phyloP scores from a whole-genome alignment of 2,329 filamentous ascomycete species.

The Ceratocystis cacaofunesta region DNA sequence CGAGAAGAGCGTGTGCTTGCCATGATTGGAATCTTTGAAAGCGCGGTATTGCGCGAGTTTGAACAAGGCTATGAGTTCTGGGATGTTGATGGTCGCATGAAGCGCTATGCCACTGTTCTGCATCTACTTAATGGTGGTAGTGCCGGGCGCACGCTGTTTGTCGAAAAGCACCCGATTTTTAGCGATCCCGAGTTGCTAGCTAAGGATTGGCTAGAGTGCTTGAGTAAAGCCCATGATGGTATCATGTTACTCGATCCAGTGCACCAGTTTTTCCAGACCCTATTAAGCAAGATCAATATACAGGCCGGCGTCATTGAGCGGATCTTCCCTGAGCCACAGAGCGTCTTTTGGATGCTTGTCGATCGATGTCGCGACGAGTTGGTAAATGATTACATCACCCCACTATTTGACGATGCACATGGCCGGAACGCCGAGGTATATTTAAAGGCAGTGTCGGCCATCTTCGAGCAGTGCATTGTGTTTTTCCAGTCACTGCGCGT shows the following conservation, averaged over 20 bases:
- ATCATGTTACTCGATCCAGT: constrained; percentile 66
- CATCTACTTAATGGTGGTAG: constrained; percentile 66
- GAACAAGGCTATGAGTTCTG: constrained; percentile 79
- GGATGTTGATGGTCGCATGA: constrained; percentile 82
- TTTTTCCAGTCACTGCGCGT: constrained; percentile 54
- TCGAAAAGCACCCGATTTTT: constrained; percentile 78
- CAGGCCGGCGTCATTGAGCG: constrained; percentile 66
- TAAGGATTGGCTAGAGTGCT: constrained; percentile 59
- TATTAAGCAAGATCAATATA: constrained; percentile 66
- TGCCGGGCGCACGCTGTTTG: constrained; percentile 67
- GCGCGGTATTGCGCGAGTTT: constrained; percentile 78
- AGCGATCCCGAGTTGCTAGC: constrained; percentile 55
- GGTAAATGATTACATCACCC: constrained; percentile 70
- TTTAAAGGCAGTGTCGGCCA: constrained; percentile 68
- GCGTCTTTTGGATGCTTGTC: constrained; percentile 64
- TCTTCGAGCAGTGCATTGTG: constrained; percentile 73
- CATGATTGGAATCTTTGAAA: constrained; percentile 76
- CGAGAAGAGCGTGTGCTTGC: constrained; percentile 57
- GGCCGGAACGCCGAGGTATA: constrained; percentile 61
- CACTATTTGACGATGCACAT: constrained; percentile 77
- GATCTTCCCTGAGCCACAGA: constrained; percentile 58
- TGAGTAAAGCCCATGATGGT: constrained; percentile 52
- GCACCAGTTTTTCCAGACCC: constrained; percentile 59
- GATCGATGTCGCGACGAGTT: constrained; percentile 74
- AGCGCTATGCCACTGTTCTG: constrained; percentile 73